Evolutionary conservation across 1,139 yeast species (phyloP).

Genomic region (Pichia sp.): DNA sequence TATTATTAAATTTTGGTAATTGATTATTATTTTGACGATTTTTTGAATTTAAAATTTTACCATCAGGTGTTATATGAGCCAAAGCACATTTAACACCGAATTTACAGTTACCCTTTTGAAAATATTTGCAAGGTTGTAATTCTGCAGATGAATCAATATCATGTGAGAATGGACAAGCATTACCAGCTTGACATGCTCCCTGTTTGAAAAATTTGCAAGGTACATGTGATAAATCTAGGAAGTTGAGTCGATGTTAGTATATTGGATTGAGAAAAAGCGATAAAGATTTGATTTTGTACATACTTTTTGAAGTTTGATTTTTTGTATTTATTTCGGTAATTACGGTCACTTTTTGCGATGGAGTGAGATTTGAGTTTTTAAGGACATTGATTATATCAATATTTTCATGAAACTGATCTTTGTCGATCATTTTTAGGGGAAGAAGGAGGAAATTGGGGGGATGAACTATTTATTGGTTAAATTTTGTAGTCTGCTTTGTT

Average conservation of each 20-base stretch:
- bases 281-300: constrained; percentile 11
- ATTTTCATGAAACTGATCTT: constrained; percentile 6
- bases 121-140: constrained; percentile 82
- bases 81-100: constrained; percentile 90
- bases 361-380: constrained; percentile 17
- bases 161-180: constrained; percentile 87
- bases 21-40: constrained; percentile 23
- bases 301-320: constrained; percentile 25
- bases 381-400: constrained; percentile 17
- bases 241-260: not conserved
- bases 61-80: constrained; percentile 85
- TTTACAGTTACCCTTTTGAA: constrained; percentile 90
- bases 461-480: too few relatives aligned
- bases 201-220: constrained; percentile 91
- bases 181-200: constrained; percentile 93
- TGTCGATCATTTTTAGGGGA: constrained; percentile 5
- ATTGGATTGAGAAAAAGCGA: too few relatives aligned
- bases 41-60: constrained; percentile 65
- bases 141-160: constrained; percentile 55
- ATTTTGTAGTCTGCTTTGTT: too few relatives aligned
- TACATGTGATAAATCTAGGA: constrained; percentile 63
- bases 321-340: constrained; percentile 20
- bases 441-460: too few relatives aligned
- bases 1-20: not conserved
- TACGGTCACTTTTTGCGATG: constrained; percentile 19